phyloP scores from a whole-genome alignment of 805 yeast genomes.

The Kluyveromyces nonfermentans region DNA sequence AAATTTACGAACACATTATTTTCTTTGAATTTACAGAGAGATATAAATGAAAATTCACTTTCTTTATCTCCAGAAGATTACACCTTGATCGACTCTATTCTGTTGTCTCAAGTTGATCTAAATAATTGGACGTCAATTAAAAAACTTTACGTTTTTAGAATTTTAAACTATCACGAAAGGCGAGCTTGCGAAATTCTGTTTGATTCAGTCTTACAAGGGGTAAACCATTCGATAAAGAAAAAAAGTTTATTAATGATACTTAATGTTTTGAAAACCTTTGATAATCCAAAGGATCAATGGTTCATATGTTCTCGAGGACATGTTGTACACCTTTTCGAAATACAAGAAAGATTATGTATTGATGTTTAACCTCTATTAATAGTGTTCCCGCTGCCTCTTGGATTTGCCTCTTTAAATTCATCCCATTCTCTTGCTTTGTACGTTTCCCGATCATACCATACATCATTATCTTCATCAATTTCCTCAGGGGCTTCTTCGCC shows the following conservation, averaged over 20 bases:
- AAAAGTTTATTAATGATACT: constrained; percentile 19
- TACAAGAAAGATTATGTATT: not conserved
- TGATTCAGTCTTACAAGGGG: constrained; percentile 10
- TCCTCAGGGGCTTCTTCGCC: constrained; percentile 29
- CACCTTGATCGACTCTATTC: constrained; percentile 18
- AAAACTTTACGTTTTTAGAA: constrained; percentile 21
- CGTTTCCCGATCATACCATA: constrained; percentile 53
- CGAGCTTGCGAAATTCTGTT: constrained; percentile 25
- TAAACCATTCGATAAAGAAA: constrained; percentile 8
- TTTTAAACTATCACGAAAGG: constrained; percentile 21
- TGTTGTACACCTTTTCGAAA: not conserved
- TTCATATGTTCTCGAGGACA: constrained; percentile 5
- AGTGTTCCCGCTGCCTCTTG: constrained; percentile 87
- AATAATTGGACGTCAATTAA: constrained; percentile 18
- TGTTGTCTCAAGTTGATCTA: constrained; percentile 10
- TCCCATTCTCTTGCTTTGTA: constrained; percentile 84
- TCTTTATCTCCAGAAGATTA: constrained; percentile 18
- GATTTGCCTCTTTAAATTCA: constrained; percentile 77
- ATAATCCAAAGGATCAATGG: constrained; percentile 22
- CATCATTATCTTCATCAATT: constrained; percentile 50
- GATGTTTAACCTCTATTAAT: constrained; percentile 44
- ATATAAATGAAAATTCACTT: constrained; percentile 3
- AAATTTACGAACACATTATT: constrained; percentile 20
- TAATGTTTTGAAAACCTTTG: constrained; percentile 23
- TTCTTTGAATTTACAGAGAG: constrained; percentile 9